Percentiles rank a stretch among this genome's conserved stretches.
Evolutionary conservation across 2,329 filamentous ascomycete genomes (phyloP).

Genomic region (Xenosphaeropsis pyriputrescens): DNA sequence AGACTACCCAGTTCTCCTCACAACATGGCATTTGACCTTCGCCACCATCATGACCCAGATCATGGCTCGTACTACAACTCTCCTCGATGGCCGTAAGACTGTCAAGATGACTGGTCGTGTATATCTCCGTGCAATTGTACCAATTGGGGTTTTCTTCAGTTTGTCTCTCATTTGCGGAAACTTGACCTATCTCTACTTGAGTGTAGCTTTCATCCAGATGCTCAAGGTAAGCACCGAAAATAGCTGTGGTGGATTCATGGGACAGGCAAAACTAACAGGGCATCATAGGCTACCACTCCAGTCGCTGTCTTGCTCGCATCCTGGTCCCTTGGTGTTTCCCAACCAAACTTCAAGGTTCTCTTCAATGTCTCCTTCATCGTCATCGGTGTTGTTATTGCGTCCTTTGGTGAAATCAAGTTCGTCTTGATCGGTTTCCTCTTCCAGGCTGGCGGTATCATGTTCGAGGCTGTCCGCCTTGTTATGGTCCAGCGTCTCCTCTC

Average conservation of each 20-base stretch:
- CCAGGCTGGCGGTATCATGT: constrained; percentile 65
- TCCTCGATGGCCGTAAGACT: constrained; percentile 87
- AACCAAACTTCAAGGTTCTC: constrained; percentile 74
- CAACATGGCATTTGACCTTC: constrained; percentile 90
- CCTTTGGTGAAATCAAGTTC: constrained; percentile 91
- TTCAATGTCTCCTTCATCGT: constrained; percentile 93
- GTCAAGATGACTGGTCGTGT: constrained; percentile 95
- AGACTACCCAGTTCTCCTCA: constrained; percentile 69
- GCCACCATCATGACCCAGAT: constrained; percentile 90
- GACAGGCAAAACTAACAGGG: background rate
- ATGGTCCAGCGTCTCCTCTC: constrained; percentile 75
- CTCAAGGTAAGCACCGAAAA: constrained; percentile 56
- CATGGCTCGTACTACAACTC: constrained; percentile 73
- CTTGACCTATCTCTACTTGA: constrained; percentile 87
- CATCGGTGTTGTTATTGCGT: constrained; percentile 85
- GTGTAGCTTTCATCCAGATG: constrained; percentile 97
- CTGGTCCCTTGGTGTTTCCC: constrained; percentile 74
- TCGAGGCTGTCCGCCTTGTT: constrained; percentile 70
- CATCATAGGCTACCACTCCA: constrained; percentile 71
- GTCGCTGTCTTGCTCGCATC: constrained; percentile 83
- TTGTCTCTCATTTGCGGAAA: constrained; percentile 94
- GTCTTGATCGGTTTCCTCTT: constrained; percentile 65
- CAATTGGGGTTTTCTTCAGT: constrained; percentile 92
- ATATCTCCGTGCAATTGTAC: constrained; percentile 85
- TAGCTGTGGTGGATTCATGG: too few relatives aligned